These are phyloP conservation scores for Bondarzewia mesenterica DNA, from an alignment of 1,284 basidiomycete species.

Conservation along the genomic window DNA sequence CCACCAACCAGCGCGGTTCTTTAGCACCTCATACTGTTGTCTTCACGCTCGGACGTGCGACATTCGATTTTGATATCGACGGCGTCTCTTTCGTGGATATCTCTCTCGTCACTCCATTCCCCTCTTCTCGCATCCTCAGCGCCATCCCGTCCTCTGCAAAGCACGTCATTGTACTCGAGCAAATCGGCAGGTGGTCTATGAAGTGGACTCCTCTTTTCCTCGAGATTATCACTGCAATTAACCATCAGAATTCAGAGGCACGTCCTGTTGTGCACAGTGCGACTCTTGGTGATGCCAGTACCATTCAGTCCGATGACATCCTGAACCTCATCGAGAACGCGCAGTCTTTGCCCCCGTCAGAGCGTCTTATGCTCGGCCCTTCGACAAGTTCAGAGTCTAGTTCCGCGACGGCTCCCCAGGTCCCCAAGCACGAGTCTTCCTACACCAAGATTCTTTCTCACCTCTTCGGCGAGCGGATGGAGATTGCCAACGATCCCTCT, in stretches of 20 bases:
- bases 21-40: slow-evolving; percentile 57
- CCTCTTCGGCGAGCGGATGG: slow-evolving; percentile 77
- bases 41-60: slow-evolving; percentile 61
- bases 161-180: slow-evolving; percentile 82
- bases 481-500: slow-evolving; percentile 79
- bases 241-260: slow-evolving; percentile 43
- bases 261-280: slow-evolving; percentile 54
- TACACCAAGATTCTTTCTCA: slow-evolving; percentile 88
- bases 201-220: slow-evolving; percentile 89
- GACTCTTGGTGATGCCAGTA: slow-evolving; percentile 43
- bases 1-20: slow-evolving; percentile 38
- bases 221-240: slow-evolving; percentile 71
- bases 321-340: slow-evolving; percentile 39
- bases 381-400: slow-evolving; percentile 16
- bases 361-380: slow-evolving; percentile 39
- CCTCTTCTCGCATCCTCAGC: slow-evolving; percentile 53
- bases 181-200: slow-evolving; percentile 64
- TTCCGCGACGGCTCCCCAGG: slow-evolving; percentile 35
- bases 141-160: slow-evolving; percentile 59
- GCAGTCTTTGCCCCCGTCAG: slow-evolving; percentile 24
- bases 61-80: slow-evolving; percentile 37
- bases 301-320: slow-evolving; percentile 38
- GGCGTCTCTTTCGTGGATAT: slow-evolving; percentile 63
- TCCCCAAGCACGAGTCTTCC: slow-evolving; percentile 85
- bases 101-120: slow-evolving; percentile 71